phyloP scores from a whole-genome alignment of 805 yeast species.

The Candida vartiovaarae region DNA sequence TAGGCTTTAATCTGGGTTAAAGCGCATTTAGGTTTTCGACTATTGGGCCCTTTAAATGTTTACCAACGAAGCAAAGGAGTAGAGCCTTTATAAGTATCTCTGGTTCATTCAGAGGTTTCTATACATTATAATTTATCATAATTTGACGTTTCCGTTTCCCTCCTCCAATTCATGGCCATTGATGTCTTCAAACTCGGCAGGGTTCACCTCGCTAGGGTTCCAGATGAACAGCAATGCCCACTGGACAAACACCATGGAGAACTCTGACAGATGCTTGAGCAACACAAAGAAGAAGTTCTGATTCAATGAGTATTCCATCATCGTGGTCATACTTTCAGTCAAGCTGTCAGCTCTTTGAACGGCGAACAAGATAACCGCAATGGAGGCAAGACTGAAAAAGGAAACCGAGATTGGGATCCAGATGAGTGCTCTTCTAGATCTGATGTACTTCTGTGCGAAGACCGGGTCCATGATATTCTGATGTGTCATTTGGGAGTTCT shows the following conservation, averaged over 20 bases:
- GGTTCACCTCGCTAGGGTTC: conserved; percentile 9
- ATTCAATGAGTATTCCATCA: conserved; percentile 3
- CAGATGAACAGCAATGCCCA: conserved; percentile 11
- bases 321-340: background rate
- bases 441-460: conserved; percentile 7
- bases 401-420: conserved; percentile 6
- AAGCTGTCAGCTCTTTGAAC: background rate
- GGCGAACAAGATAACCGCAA: background rate
- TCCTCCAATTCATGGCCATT: conserved; percentile 9
- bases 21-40: too few species aligned
- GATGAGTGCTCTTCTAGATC: conserved; percentile 3
- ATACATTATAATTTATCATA: background rate
- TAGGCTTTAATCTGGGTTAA: too few species aligned
- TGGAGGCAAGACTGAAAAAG: conserved; percentile 1
- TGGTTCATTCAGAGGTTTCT: too few species aligned
- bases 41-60: too few species aligned
- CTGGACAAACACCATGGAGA: conserved; percentile 9
- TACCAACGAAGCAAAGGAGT: too few species aligned
- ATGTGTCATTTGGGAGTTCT: conserved; percentile 10
- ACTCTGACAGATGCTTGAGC: conserved; percentile 8
- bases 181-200: conserved; percentile 7
- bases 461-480: conserved; percentile 12
- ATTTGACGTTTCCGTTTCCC: conserved; percentile 1
- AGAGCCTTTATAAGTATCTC: too few species aligned
- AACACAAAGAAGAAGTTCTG: conserved; percentile 9